Percentiles rank a stretch among this genome's conserved stretches.
Conservation (phyloP, 805 yeast genomes). For the Clavispora asparagi region DNA sequence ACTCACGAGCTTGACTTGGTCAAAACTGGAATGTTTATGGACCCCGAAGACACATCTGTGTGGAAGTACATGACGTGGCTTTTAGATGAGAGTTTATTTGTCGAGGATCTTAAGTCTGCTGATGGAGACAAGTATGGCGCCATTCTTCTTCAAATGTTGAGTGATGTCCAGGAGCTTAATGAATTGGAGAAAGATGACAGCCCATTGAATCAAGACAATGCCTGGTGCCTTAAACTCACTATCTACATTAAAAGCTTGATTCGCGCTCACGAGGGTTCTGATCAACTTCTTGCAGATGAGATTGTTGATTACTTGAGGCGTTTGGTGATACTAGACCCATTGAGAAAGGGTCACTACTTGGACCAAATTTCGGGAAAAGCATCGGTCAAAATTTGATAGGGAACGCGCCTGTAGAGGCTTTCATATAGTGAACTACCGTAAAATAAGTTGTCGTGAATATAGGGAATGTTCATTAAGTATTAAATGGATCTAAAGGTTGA, state of each 20-base stretch:
- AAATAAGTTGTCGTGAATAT: too few relatives aligned
- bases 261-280: neutral
- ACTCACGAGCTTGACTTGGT: constrained; percentile 59
- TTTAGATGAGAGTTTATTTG: constrained; percentile 39
- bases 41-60: constrained; percentile 88
- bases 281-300: constrained; percentile 20
- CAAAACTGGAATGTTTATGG: constrained; percentile 83
- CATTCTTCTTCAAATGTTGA: constrained; percentile 35
- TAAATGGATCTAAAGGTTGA: too few relatives aligned
- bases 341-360: constrained; percentile 55
- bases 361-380: constrained; percentile 26
- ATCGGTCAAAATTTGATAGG: neutral
- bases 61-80: constrained; percentile 92
- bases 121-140: constrained; percentile 7
- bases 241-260: constrained; percentile 38
- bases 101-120: constrained; percentile 12
- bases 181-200: constrained; percentile 68
- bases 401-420: too few relatives aligned
- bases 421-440: too few relatives aligned
- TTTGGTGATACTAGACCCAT: constrained; percentile 56
- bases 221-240: constrained; percentile 71
- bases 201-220: constrained; percentile 45
- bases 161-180: constrained; percentile 54
- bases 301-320: constrained; percentile 32
- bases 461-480: too few relatives aligned